phyloP scores from a whole-genome alignment of 164 flowering plant species.

The Paratinospora sagittata region DNA sequence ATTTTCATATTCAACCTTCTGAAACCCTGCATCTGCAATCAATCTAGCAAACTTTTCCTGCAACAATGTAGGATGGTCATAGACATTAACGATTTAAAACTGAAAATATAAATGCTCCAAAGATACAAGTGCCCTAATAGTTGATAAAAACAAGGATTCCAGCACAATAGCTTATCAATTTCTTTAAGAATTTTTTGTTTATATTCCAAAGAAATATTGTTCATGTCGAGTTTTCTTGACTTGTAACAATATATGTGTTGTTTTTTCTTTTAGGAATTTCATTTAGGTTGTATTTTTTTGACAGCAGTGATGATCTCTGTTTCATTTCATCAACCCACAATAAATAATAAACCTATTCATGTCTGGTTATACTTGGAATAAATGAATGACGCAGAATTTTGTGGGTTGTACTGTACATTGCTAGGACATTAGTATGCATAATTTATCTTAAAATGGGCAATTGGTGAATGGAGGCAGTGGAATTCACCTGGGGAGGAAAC shows the following conservation, averaged over 20 bases:
- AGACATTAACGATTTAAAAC: not conserved
- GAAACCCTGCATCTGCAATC: constrained; percentile 90
- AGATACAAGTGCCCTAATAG: not conserved
- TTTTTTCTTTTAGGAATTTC: not conserved
- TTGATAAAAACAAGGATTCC: not conserved
- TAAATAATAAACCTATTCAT: not conserved
- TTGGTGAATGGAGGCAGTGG: not conserved
- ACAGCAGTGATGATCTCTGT: not conserved
- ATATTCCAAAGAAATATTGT: not conserved
- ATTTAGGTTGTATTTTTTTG: not conserved
- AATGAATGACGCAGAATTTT: not conserved
- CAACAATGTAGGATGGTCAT: constrained; percentile 6
- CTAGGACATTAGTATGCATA: not conserved
- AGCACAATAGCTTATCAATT: not conserved
- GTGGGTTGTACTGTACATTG: not conserved
- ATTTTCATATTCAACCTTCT: constrained; percentile 92
- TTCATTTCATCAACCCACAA: not conserved
- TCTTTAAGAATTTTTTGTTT: not conserved
- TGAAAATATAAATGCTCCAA: not conserved
- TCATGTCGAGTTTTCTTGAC: not conserved
- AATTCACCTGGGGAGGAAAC: constrained; percentile 73
- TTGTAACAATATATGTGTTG: no score
- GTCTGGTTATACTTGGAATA: not conserved
- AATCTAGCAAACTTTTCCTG: constrained; percentile 81
- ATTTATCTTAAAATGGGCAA: not conserved